phyloP scores from a whole-genome alignment of 371 early-diverging fungal genomes.

The Mycotypha africana region DNA sequence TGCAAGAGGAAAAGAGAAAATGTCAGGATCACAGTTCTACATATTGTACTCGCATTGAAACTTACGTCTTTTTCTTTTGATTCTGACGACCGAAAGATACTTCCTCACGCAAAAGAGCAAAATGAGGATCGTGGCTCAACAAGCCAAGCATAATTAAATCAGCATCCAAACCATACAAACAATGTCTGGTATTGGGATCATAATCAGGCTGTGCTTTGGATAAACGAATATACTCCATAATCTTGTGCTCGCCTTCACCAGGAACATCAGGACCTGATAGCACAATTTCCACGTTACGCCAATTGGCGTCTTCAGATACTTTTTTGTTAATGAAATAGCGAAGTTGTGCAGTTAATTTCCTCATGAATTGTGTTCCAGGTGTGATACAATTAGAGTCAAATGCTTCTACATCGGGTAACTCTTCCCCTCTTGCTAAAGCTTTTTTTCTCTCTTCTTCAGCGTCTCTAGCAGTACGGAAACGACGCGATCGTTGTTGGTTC shows the following conservation, averaged over 20 bases:
- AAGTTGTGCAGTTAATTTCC: slow-evolving; percentile 75
- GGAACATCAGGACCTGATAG: slow-evolving; percentile 94
- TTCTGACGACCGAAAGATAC: slow-evolving; percentile 78
- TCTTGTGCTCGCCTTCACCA: slow-evolving; percentile 99
- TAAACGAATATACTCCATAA: slow-evolving; percentile 96
- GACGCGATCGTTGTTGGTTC: slow-evolving; percentile 98
- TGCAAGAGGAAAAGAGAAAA: too few species aligned
- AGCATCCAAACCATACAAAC: slow-evolving; percentile 98
- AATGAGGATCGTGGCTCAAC: slow-evolving; percentile 93
- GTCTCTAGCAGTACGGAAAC: slow-evolving; percentile 94
- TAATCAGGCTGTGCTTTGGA: slow-evolving; percentile 77
- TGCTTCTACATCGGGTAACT: slow-evolving; percentile 65
- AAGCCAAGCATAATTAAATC: slow-evolving; percentile 98
- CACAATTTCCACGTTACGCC: slow-evolving; percentile 87
- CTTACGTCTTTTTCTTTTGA: slow-evolving; percentile 44
- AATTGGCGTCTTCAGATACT: slow-evolving; percentile 85
- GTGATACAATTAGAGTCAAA: slow-evolving; percentile 99
- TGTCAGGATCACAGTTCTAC: too few species aligned
- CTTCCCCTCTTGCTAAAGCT: slow-evolving; percentile 63
- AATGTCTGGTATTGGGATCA: slow-evolving; percentile 85
- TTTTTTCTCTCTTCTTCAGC: slow-evolving; percentile 59
- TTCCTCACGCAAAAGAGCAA: slow-evolving; percentile 95
- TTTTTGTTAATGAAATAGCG: slow-evolving; percentile 90
- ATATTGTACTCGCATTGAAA: too few species aligned
- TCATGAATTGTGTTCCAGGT: slow-evolving; percentile 99